Evolutionary conservation across 1,284 basidiomycete genomes (phyloP).

Genomic region (Puccinia horiana): DNA sequence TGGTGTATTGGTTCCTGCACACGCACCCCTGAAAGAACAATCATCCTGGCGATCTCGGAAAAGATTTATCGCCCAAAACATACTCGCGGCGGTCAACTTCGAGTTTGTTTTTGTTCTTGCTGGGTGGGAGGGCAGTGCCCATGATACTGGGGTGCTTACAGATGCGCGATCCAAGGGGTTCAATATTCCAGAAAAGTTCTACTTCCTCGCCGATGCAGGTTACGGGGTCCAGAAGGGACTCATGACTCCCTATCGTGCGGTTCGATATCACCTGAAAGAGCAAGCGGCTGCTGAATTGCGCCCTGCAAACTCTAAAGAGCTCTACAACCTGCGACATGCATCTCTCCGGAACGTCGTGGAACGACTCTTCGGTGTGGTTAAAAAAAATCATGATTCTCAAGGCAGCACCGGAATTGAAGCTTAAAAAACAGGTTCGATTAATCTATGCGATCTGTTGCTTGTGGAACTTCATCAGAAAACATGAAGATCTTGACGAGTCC

Average conservation of each 20-base stretch:
- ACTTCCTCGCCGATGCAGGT: neutral
- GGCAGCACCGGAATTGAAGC: neutral
- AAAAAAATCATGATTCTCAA: neutral
- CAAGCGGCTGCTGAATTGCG: slow-evolving; percentile 52
- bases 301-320: neutral
- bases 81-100: neutral
- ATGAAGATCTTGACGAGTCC: neutral
- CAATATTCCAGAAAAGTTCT: neutral
- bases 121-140: slow-evolving; percentile 1
- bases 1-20: neutral
- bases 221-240: neutral
- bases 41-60: neutral
- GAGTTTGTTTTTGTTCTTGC: slow-evolving; percentile 14
- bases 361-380: neutral
- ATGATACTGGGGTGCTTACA: neutral
- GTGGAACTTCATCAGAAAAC: neutral
- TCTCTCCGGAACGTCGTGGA: slow-evolving; percentile 5
- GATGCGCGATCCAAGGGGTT: neutral
- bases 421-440: neutral
- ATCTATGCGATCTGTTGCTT: neutral
- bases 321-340: neutral
- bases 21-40: neutral
- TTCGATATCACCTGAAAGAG: slow-evolving; percentile 60
- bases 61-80: neutral
- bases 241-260: slow-evolving; percentile 58